These are phyloP conservation scores for Elsinoe australis DNA, from an alignment of 2,329 filamentous ascomycete genomes.

Conservation along the genomic window DNA sequence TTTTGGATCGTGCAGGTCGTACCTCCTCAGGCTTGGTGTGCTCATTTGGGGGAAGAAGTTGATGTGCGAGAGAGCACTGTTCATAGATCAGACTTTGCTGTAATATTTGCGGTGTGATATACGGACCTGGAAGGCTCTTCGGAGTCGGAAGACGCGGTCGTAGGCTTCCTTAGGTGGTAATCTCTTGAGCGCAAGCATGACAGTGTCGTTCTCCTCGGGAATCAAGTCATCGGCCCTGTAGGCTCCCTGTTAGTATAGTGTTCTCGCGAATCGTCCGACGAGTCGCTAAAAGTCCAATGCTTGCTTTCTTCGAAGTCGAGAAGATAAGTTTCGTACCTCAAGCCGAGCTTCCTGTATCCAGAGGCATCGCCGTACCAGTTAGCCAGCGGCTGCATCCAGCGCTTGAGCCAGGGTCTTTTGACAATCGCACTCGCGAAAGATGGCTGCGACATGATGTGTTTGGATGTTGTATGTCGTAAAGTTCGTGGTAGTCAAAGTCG, in stretches of 20 bases:
- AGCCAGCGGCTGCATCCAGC: constrained; percentile 70
- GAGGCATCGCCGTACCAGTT: constrained; percentile 83
- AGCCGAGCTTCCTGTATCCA: constrained; percentile 86
- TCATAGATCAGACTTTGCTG: constrained; percentile 19
- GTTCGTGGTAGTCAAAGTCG: constrained; percentile 26
- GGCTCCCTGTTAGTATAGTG: background rate
- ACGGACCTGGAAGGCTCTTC: constrained; percentile 80
- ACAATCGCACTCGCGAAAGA: constrained; percentile 68
- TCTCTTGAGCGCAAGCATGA: constrained; percentile 83
- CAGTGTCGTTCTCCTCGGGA: constrained; percentile 80
- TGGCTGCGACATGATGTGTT: constrained; percentile 56
- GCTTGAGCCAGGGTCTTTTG: constrained; percentile 79
- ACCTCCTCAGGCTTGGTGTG: constrained; percentile 63
- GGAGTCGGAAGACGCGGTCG: constrained; percentile 95
- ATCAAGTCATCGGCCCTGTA: constrained; percentile 87
- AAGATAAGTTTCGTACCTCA: constrained; percentile 56
- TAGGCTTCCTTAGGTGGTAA: constrained; percentile 85
- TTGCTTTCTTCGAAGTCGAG: background rate
- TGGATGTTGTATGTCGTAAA: constrained; percentile 24
- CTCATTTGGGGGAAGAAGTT: constrained; percentile 56
- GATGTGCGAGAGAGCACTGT: constrained; percentile 59
- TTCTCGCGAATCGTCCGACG: background rate
- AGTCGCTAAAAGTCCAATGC: background rate
- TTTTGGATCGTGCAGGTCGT: constrained; percentile 23
- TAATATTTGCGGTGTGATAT: background rate